Evolutionary conservation across 768 basidiomycete species (phyloP).

Genomic region (Sistotremastrum niveocremeum): DNA sequence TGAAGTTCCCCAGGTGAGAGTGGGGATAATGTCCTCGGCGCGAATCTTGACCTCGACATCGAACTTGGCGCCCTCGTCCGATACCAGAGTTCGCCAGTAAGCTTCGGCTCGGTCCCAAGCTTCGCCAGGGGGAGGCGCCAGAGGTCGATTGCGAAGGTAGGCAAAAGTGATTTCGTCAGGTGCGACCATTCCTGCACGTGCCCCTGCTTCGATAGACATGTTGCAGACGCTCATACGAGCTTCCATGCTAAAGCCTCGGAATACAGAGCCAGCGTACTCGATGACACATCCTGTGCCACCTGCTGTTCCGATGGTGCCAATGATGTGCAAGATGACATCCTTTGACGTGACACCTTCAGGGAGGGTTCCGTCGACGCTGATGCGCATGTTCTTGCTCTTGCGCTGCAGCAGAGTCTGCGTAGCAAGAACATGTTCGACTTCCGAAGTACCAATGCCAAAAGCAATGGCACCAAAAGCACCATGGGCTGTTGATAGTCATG

Average conservation of each 20-base stretch:
- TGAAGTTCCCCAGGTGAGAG: slow-evolving; percentile 87
- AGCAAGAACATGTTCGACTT: slow-evolving; percentile 89
- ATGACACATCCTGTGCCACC: slow-evolving; percentile 87
- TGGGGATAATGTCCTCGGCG: slow-evolving; percentile 79
- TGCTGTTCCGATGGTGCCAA: slow-evolving; percentile 85
- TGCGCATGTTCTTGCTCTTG: slow-evolving; percentile 87
- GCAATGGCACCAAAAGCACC: slow-evolving; percentile 89
- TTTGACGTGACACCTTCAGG: slow-evolving; percentile 76
- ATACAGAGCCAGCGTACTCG: slow-evolving; percentile 83
- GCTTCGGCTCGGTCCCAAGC: slow-evolving; percentile 74
- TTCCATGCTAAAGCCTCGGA: slow-evolving; percentile 79
- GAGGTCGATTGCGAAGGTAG: slow-evolving; percentile 69
- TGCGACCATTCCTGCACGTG: slow-evolving; percentile 86
- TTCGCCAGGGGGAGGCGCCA: slow-evolving; percentile 62
- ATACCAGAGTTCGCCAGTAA: slow-evolving; percentile 74
- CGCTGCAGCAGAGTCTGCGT: slow-evolving; percentile 81
- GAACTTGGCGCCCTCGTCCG: slow-evolving; percentile 74
- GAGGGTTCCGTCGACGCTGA: slow-evolving; percentile 74
- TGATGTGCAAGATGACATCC: slow-evolving; percentile 83
- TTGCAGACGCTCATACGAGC: slow-evolving; percentile 86
- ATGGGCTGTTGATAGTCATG: slow-evolving; percentile 38
- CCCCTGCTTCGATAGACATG: slow-evolving; percentile 92
- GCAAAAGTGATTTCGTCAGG: slow-evolving; percentile 80
- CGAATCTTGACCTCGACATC: slow-evolving; percentile 70
- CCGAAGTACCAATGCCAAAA: slow-evolving; percentile 88